Conservation (phyloP, 176 grass and related monocot species). For the Poa pratensis region DNA sequence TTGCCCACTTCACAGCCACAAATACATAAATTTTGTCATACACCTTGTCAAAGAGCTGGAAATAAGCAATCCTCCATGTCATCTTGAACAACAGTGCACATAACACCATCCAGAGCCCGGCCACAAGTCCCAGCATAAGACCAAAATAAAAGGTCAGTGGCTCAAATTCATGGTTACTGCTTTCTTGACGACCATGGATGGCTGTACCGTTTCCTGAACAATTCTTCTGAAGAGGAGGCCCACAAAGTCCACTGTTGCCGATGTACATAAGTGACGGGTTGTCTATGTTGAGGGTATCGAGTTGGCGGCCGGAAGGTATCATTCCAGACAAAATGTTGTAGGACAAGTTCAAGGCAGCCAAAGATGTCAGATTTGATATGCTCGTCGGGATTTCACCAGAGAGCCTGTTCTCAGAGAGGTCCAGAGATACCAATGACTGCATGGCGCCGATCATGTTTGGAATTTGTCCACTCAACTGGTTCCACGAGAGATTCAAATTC, state of each 20-base stretch:
- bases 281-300: slow-evolving; percentile 21
- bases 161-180: not conserved
- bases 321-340: slow-evolving; percentile 48
- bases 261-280: slow-evolving; percentile 34
- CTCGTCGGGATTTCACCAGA: slow-evolving; percentile 29
- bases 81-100: slow-evolving; percentile 37
- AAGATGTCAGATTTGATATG: slow-evolving; percentile 25
- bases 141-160: slow-evolving; percentile 21
- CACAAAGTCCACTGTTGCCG: slow-evolving; percentile 25
- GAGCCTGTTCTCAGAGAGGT: slow-evolving; percentile 46
- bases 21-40: not conserved
- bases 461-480: slow-evolving; percentile 39
- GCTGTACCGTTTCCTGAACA: not conserved
- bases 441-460: slow-evolving; percentile 33
- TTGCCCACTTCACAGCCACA: slow-evolving; percentile 8
- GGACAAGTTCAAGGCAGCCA: slow-evolving; percentile 42
- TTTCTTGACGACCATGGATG: not conserved
- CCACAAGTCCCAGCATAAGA: slow-evolving; percentile 23
- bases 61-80: slow-evolving; percentile 43
- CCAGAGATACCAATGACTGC: slow-evolving; percentile 52
- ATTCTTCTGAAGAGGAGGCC: slow-evolving; percentile 25
- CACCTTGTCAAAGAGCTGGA: slow-evolving; percentile 14
- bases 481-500: slow-evolving; percentile 47
- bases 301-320: slow-evolving; percentile 39
- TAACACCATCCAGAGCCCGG: slow-evolving; percentile 45